Evolutionary conservation across 2,329 filamentous ascomycete genomes (phyloP), one percentile per base, ranked within the genome.

Genomic region (Pleomassaria siparia): DNA sequence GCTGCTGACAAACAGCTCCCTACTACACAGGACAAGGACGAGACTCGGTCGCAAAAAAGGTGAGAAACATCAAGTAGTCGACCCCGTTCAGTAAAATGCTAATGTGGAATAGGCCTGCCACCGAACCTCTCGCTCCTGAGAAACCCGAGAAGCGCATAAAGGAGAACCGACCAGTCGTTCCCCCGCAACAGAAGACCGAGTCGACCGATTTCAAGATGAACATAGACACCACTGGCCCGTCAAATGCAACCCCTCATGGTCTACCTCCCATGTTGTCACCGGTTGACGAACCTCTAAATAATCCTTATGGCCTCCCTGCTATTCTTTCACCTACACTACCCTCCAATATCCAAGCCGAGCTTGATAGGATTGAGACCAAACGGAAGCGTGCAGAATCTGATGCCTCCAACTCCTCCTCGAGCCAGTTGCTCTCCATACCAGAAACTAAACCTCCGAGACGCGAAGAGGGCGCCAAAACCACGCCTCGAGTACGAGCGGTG

Each of bases 301-400:
- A 69, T 44, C 59, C 64, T 2, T 59, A 71, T 21, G 72, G 64
- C 45, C 64, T 83, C 15, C 81, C 81, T 10, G 72, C 74, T 9
- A 72, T 82, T 28, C 66, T 84, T n/a, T 84, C 81, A 4, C 80
- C 81, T 3, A 81, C 79, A 12, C 70, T 84, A 3, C 81, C 81
- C 6, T 72, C 77, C 2, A 77, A 76, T 44, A 75, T 84, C 36
- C 77, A 80, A 55, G 77, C 75, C 47, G 77, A 81, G 46, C 63
- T 84, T 21, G 73, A 74, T 47, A 69, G 74, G 28, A 58, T 72
- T 22, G 71, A 73, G 32, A 67, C 66, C 26, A 63, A 69, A 16
- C 59, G 63, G n/a, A 63, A 59, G 44, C 63, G 67, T 28, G 61
- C 65, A 20, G 62, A 64, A 15, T 72, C 69, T 1, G 64, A 65